Percentiles rank a stretch among this genome's conserved stretches.
Conservation (phyloP, 1,139 yeast genomes). For the Yamadazyma atlantica region DNA sequence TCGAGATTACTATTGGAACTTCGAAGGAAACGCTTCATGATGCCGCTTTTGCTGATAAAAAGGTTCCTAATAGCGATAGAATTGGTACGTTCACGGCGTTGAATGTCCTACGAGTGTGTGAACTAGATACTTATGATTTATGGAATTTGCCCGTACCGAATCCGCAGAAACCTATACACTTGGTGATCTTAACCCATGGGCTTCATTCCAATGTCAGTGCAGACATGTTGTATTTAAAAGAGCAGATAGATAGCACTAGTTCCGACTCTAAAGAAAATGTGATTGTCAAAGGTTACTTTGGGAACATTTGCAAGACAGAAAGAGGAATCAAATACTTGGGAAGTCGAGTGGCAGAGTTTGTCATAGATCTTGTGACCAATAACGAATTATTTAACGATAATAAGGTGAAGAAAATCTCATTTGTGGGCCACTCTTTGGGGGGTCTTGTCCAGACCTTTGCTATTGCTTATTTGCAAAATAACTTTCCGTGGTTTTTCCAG, state of each 20-base stretch:
- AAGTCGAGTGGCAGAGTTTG: constrained; percentile 72
- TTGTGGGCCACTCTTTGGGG: constrained; percentile 90
- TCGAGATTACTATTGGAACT: constrained; percentile 64
- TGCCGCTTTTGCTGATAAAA: constrained; percentile 27
- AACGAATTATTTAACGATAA: constrained; percentile 31
- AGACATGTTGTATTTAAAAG: constrained; percentile 85
- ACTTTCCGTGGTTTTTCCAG: constrained; percentile 71
- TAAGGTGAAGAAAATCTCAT: constrained; percentile 65
- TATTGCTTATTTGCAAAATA: constrained; percentile 65
- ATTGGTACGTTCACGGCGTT: constrained; percentile 28
- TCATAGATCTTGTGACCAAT: constrained; percentile 55
- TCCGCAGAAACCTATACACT: constrained; percentile 55
- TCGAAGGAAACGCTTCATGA: constrained; percentile 45
- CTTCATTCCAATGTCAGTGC: constrained; percentile 86
- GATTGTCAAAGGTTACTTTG: constrained; percentile 79
- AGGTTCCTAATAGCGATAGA: constrained; percentile 26
- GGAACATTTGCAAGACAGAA: constrained; percentile 87
- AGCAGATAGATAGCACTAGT: constrained; percentile 56
- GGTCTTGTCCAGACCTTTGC: constrained; percentile 92
- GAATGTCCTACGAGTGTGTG: constrained; percentile 37
- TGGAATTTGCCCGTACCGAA: constrained; percentile 64
- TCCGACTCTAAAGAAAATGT: constrained; percentile 54
- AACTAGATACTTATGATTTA: constrained; percentile 64
- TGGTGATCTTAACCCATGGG: constrained; percentile 86
- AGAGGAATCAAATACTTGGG: constrained; percentile 88